These are phyloP conservation scores for Sapria himalayana DNA, from an alignment of 345 rosid species.

Conservation along the genomic window DNA sequence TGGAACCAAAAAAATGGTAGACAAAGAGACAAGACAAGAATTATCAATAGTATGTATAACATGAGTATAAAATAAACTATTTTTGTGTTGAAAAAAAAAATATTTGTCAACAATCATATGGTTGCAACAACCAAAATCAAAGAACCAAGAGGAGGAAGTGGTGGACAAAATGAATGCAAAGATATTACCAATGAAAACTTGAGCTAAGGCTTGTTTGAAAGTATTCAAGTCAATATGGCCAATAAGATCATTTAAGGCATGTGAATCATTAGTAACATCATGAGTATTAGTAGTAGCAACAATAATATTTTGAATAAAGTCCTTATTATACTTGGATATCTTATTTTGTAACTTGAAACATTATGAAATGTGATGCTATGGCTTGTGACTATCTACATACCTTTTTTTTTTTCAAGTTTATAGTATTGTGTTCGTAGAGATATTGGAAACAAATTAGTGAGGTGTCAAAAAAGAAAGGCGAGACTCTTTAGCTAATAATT, in stretches of 20 bases:
- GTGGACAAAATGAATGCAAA: background rate
- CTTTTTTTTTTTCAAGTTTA: no score
- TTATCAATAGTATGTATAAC: background rate
- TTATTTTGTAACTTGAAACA: constrained; percentile 2
- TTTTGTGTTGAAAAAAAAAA: background rate
- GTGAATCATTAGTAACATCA: no score
- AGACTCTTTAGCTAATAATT: background rate
- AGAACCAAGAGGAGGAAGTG: background rate
- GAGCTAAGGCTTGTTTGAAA: background rate
- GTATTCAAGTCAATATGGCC: background rate
- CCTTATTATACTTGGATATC: no score
- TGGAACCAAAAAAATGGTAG: background rate
- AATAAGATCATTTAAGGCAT: background rate
- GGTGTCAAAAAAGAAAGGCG: background rate
- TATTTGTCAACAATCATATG: background rate
- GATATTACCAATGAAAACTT: background rate
- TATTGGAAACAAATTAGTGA: background rate
- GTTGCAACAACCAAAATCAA: background rate
- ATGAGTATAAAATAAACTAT: no score
- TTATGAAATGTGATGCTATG: background rate
- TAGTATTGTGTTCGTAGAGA: no score
- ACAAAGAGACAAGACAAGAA: background rate
- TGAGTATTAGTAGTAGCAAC: background rate
- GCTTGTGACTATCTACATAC: background rate
- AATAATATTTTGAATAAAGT: background rate